Evolutionary conservation across 371 early-diverging fungal species (phyloP).

Genomic region (Zychaea mexicana): DNA sequence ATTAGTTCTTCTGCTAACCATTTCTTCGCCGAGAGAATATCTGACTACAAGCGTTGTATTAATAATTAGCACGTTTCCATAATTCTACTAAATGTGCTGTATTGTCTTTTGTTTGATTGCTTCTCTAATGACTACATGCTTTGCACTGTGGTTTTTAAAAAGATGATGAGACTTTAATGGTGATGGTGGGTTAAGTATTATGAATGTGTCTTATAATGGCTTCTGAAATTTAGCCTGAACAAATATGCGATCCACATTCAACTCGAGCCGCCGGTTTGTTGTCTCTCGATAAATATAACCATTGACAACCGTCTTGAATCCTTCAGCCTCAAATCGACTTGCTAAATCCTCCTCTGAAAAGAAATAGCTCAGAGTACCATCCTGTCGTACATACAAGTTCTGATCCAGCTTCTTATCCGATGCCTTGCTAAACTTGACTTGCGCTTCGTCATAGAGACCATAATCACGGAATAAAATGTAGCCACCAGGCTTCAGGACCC

Average conservation of each 20-base stretch:
- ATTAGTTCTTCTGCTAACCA: too few relatives aligned
- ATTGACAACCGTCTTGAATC: slow-evolving; percentile 70
- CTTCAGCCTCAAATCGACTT: slow-evolving; percentile 59
- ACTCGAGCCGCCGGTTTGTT: slow-evolving; percentile 76
- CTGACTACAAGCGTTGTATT: too few relatives aligned
- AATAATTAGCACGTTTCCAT: too few relatives aligned
- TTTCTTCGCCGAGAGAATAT: too few relatives aligned
- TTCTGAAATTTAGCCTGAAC: slow-evolving; percentile 84
- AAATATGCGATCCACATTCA: slow-evolving; percentile 85
- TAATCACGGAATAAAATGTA: slow-evolving; percentile 87
- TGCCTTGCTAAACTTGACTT: slow-evolving; percentile 77
- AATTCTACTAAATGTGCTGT: too few relatives aligned
- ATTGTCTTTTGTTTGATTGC: too few relatives aligned
- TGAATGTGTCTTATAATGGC: neutral
- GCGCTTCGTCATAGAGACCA: slow-evolving; percentile 87
- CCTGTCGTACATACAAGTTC: slow-evolving; percentile 89
- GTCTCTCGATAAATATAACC: slow-evolving; percentile 81
- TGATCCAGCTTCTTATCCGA: slow-evolving; percentile 76
- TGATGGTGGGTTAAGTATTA: too few relatives aligned
- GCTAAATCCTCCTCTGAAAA: slow-evolving; percentile 60
- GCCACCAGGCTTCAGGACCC: slow-evolving; percentile 78
- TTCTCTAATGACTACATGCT: too few relatives aligned
- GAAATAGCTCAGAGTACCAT: slow-evolving; percentile 81
- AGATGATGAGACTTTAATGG: too few relatives aligned
- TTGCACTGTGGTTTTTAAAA: too few relatives aligned